phyloP scores from a whole-genome alignment of 148 eudicot genomes.

The Camellia lanceoleosa region DNA sequence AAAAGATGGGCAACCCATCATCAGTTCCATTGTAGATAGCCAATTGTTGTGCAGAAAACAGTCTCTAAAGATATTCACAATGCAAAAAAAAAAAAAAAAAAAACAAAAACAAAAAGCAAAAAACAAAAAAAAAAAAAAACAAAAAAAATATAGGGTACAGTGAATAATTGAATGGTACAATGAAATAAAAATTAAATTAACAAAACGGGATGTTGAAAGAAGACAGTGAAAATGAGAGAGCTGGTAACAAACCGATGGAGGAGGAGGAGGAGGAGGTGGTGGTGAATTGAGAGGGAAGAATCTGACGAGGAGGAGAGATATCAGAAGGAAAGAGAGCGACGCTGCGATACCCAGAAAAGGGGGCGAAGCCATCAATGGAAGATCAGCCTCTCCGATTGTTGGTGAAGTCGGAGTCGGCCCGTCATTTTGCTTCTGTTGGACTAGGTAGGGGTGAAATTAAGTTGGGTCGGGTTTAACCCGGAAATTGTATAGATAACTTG shows the following conservation, averaged over 20 bases:
- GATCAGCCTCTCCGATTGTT: not conserved
- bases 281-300: slow-evolving; percentile 13
- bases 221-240: not conserved
- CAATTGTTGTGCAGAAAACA: slow-evolving; percentile 6
- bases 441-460: no score
- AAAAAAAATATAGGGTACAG: not conserved
- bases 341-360: slow-evolving; percentile 16
- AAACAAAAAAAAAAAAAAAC: no score
- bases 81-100: not conserved
- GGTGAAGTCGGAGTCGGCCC: not conserved
- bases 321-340: slow-evolving; percentile 1
- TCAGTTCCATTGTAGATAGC: slow-evolving; percentile 14
- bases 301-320: slow-evolving; percentile 1
- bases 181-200: not conserved
- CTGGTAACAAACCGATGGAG: not conserved
- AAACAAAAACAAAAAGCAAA: no score
- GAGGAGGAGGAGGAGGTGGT: slow-evolving; percentile 1
- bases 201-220: not conserved
- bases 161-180: not conserved
- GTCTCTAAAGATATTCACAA: not conserved
- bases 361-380: slow-evolving; percentile 12
- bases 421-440: no score
- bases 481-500: no score
- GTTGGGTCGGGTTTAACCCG: no score
- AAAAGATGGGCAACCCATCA: slow-evolving; percentile 13